phyloP scores from a whole-genome alignment of 2,329 filamentous ascomycete species.

The Penicillium polonicum region DNA sequence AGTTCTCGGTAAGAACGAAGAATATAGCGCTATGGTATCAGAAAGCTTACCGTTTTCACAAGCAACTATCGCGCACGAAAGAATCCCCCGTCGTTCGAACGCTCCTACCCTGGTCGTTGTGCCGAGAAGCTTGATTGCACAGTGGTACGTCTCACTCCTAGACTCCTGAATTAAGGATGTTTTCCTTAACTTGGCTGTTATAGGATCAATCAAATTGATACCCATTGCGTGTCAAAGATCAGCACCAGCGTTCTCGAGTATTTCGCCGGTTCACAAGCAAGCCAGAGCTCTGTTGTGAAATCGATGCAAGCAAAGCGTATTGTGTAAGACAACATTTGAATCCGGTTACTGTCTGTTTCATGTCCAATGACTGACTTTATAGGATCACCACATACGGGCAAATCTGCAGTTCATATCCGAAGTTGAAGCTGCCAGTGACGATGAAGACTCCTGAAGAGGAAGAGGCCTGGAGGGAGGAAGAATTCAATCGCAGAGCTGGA shows the following conservation, averaged over 20 bases:
- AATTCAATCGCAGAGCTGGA: constrained; percentile 26
- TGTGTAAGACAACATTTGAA: neutral
- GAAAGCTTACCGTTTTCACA: constrained; percentile 1
- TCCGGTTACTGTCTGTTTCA: too few relatives aligned
- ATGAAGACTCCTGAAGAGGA: constrained; percentile 20
- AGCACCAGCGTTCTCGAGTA: constrained; percentile 25
- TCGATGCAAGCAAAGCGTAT: constrained; percentile 15
- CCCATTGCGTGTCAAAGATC: constrained; percentile 29
- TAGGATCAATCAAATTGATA: constrained; percentile 33
- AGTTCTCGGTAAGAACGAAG: constrained; percentile 29
- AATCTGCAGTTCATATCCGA: constrained; percentile 36
- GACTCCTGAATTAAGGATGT: neutral
- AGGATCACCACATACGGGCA: constrained; percentile 43
- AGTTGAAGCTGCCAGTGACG: constrained; percentile 18
- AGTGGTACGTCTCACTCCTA: constrained; percentile 31
- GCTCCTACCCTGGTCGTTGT: constrained; percentile 41
- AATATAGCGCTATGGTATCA: neutral
- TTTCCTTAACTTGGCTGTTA: neutral
- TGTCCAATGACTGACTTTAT: constrained; percentile 2
- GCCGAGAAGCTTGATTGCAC: constrained; percentile 33
- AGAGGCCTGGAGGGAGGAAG: constrained; percentile 25
- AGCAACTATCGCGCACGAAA: constrained; percentile 42
- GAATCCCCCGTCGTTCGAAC: constrained; percentile 13
- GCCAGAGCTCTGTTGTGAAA: constrained; percentile 24
- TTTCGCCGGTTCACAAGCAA: constrained; percentile 22